Percentiles rank a stretch among this genome's conserved stretches.
Evolutionary conservation across 2,329 filamentous ascomycete genomes (phyloP).

Genomic region (Sporothrix brunneoviolacea): DNA sequence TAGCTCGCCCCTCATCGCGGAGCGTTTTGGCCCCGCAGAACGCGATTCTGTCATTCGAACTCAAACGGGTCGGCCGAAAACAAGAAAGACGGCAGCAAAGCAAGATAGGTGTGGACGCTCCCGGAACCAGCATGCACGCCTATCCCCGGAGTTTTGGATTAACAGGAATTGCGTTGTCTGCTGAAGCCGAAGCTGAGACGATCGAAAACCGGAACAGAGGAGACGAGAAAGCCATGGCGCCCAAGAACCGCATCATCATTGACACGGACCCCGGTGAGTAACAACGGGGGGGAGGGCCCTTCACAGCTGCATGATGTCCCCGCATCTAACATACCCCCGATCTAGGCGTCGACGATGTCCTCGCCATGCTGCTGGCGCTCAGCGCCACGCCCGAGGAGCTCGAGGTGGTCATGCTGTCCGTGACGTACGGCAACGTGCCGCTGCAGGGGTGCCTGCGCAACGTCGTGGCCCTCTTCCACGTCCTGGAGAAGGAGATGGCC

Average conservation of each 20-base stretch:
- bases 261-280: conserved; percentile 82
- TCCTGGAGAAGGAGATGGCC: conserved; percentile 78
- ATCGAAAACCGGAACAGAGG: no score
- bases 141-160: no score
- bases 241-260: conserved; percentile 77
- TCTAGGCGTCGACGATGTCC: conserved; percentile 78
- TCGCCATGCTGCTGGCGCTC: conserved; percentile 82
- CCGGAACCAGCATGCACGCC: no score
- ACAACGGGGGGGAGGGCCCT: not conserved
- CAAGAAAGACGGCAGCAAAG: no score
- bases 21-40: no score
- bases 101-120: no score
- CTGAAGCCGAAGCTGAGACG: no score
- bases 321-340: conserved; percentile 12
- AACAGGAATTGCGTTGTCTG: no score
- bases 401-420: conserved; percentile 75
- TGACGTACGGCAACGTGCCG: conserved; percentile 92
- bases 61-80: no score
- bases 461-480: conserved; percentile 82
- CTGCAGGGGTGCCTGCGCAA: conserved; percentile 84
- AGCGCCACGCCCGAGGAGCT: conserved; percentile 76
- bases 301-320: no score
- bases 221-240: conserved; percentile 44
- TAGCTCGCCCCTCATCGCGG: no score
- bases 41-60: no score